A percentile compares a stretch with the other conserved stretches of the same genome.
Conservation (phyloP, 169 alveolate genomes). For the Eimeria mitis region DNA sequence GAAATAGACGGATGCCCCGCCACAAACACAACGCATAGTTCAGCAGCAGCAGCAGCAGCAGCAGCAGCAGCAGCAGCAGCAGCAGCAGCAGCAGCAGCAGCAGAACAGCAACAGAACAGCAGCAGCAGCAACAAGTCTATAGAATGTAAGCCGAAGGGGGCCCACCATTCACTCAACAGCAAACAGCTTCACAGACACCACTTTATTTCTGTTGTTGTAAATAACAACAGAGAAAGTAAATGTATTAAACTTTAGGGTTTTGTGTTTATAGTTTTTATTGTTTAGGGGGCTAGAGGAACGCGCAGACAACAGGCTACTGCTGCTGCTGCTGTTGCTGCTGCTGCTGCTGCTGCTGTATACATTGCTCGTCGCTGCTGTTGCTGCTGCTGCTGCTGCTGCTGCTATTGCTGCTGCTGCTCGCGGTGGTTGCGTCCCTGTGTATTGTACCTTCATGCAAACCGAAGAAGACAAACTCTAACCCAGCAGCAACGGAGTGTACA, state of each 20-base stretch:
- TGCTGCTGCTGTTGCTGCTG: neutral
- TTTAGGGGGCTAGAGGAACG: neutral
- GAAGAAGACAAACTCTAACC: neutral
- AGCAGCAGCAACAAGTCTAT: conserved; percentile 24
- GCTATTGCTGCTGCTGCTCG: conserved; percentile 4
- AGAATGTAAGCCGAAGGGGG: conserved; percentile 10
- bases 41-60: conserved; percentile 2
- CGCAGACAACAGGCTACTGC: conserved; percentile 1
- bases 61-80: neutral
- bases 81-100: conserved; percentile 8
- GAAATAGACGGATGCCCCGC: neutral
- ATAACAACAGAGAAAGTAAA: neutral
- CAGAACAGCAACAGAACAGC: neutral
- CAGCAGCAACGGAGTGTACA: neutral
- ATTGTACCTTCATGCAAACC: neutral
- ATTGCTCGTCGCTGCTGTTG: conserved; percentile 13
- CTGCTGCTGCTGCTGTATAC: neutral
- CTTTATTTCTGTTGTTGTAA: neutral
- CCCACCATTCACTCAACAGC: conserved; percentile 3
- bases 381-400: neutral
- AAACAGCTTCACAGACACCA: neutral
- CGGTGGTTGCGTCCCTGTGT: neutral
- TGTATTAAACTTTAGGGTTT: neutral
- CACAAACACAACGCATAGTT: neutral
- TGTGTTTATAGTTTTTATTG: neutral